Evolutionary conservation across 2,329 filamentous ascomycete genomes (phyloP).

Genomic region (Nannizziopsis barbatae): DNA sequence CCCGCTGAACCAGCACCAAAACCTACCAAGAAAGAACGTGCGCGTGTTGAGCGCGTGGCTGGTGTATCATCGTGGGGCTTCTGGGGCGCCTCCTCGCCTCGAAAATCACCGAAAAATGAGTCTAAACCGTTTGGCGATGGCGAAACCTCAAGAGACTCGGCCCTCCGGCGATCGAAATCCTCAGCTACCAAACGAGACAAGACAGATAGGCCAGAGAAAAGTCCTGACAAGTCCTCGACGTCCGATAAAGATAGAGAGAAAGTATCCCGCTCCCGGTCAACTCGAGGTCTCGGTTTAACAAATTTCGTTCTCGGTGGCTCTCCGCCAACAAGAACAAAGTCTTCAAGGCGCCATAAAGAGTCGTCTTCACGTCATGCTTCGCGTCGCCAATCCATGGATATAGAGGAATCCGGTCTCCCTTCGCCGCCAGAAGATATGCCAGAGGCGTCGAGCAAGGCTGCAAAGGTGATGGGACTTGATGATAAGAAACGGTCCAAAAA

Average conservation of each 20-base stretch:
- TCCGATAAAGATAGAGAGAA: slow-evolving; percentile 57
- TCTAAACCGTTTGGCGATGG: slow-evolving; percentile 29
- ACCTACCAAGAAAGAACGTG: slow-evolving; percentile 59
- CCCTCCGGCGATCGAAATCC: slow-evolving; percentile 46
- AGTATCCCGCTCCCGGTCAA: slow-evolving; percentile 44
- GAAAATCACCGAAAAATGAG: slow-evolving; percentile 44
- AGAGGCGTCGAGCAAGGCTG: slow-evolving; percentile 62
- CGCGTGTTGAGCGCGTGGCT: slow-evolving; percentile 61
- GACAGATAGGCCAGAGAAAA: slow-evolving; percentile 47
- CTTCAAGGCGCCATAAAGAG: slow-evolving; percentile 51
- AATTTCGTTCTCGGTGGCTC: slow-evolving; percentile 56
- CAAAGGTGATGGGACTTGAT: slow-evolving; percentile 58
- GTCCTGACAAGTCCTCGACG: slow-evolving; percentile 54
- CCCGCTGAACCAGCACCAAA: slow-evolving; percentile 43
- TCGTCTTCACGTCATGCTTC: slow-evolving; percentile 46
- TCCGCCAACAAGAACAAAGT: slow-evolving; percentile 48
- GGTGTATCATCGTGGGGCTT: slow-evolving; percentile 60
- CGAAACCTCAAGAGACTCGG: slow-evolving; percentile 20
- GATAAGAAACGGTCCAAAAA: slow-evolving; percentile 38
- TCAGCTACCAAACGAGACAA: slow-evolving; percentile 46
- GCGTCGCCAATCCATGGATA: slow-evolving; percentile 58
- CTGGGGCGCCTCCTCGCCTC: slow-evolving; percentile 49
- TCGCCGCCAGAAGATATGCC: slow-evolving; percentile 60
- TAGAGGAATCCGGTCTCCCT: slow-evolving; percentile 48
- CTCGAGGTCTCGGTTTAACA: slow-evolving; percentile 49